phyloP scores from a whole-genome alignment of 2,329 filamentous ascomycete genomes.

The Malbranchea zuffiana region DNA sequence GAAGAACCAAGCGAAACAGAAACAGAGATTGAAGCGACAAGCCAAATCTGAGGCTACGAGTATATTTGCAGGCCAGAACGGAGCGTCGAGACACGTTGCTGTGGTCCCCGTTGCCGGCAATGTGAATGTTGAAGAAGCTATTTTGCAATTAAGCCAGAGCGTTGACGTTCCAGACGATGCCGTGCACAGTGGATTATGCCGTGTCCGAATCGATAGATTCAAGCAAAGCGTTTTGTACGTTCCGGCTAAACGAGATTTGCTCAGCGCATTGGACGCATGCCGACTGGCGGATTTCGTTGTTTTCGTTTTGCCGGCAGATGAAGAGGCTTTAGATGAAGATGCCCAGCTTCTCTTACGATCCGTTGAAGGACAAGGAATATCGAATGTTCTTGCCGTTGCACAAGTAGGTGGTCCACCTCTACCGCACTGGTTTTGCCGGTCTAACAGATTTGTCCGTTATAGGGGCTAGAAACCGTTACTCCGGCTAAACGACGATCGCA shows the following conservation, averaged over 20 bases:
- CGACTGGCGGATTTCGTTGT: slow-evolving; percentile 85
- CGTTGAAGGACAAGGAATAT: slow-evolving; percentile 88
- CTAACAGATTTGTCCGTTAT: slow-evolving; percentile 10
- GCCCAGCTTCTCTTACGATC: slow-evolving; percentile 77
- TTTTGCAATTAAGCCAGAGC: slow-evolving; percentile 62
- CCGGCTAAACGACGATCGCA: slow-evolving; percentile 67
- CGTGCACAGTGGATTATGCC: slow-evolving; percentile 46
- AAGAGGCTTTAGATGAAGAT: slow-evolving; percentile 66
- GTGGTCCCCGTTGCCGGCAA: slow-evolving; percentile 73
- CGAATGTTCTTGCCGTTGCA: slow-evolving; percentile 77
- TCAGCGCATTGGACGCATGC: slow-evolving; percentile 72
- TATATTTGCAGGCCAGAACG: slow-evolving; percentile 77
- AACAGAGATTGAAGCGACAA: slow-evolving; percentile 69
- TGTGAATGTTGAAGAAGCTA: slow-evolving; percentile 55
- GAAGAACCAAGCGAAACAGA: slow-evolving; percentile 87
- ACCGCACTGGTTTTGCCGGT: not conserved
- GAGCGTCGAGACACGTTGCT: slow-evolving; percentile 77
- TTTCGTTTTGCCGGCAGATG: slow-evolving; percentile 67
- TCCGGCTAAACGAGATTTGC: slow-evolving; percentile 59
- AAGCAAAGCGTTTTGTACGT: slow-evolving; percentile 90
- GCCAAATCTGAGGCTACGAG: slow-evolving; percentile 69
- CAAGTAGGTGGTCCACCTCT: slow-evolving; percentile 36
- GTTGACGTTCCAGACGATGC: slow-evolving; percentile 64
- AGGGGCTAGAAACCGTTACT: slow-evolving; percentile 62
- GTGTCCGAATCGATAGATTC: slow-evolving; percentile 73